Evolutionary conservation across 2,329 filamentous ascomycete species (phyloP).

Genomic region (Tricladium varicosporioides): DNA sequence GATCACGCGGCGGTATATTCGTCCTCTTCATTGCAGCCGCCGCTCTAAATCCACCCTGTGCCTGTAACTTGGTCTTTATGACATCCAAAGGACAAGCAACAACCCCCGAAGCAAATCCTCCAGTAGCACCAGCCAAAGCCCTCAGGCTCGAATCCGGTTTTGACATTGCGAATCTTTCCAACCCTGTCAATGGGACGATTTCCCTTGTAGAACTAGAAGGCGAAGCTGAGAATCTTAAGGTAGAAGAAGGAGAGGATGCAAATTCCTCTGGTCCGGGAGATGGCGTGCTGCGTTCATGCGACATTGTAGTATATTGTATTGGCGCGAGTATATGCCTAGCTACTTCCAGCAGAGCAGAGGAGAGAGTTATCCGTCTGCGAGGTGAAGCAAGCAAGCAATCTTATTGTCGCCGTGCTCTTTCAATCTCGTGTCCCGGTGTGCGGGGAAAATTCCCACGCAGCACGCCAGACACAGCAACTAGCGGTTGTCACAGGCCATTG

Average conservation of each 20-base stretch:
- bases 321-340: conserved; percentile 38
- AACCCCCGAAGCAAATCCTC: conserved; percentile 88
- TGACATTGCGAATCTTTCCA: conserved; percentile 55
- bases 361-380: conserved; percentile 28
- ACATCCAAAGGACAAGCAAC: conserved; percentile 97
- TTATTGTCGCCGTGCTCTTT: conserved; percentile 22
- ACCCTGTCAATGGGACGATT: conserved; percentile 36
- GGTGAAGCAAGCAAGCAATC: conserved; percentile 13
- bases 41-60: conserved; percentile 77
- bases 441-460: conserved; percentile 58
- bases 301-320: conserved; percentile 39
- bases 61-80: conserved; percentile 97
- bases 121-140: conserved; percentile 81
- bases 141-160: conserved; percentile 69
- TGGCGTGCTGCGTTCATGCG: conserved; percentile 42
- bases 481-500: conserved; percentile 57
- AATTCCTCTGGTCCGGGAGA: conserved; percentile 30
- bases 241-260: conserved; percentile 16
- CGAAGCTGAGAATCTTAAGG: conserved; percentile 19
- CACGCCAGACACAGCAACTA: conserved; percentile 53
- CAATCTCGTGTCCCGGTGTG: conserved; percentile 48
- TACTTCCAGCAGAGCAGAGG: conserved; percentile 40
- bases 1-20: conserved; percentile 28
- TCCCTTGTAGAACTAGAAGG: conserved; percentile 16
- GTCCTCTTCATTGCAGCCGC: conserved; percentile 6